Evolutionary conservation across 257 asterid species (phyloP).

Genomic region (Voacanga thouarsii): DNA sequence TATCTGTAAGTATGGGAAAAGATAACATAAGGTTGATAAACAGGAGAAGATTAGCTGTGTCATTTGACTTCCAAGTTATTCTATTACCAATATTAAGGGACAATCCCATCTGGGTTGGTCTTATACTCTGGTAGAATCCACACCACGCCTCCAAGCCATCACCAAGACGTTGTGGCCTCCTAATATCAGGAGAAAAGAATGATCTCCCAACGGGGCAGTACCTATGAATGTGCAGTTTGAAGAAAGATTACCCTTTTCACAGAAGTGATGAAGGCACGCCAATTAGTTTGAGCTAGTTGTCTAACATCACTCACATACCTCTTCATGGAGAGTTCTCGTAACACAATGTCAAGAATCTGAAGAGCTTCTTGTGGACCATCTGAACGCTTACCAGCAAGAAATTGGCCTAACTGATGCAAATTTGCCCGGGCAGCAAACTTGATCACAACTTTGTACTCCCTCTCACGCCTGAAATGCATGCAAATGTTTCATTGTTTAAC

Average conservation of each 20-base stretch:
- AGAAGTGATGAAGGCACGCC: neutral
- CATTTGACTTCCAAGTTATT: neutral
- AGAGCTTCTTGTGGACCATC: slow-evolving; percentile 95
- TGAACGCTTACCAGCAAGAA: slow-evolving; percentile 93
- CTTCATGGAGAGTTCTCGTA: slow-evolving; percentile 79
- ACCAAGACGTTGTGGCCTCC: slow-evolving; percentile 85
- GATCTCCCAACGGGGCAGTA: slow-evolving; percentile 93
- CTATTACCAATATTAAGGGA: slow-evolving; percentile 84
- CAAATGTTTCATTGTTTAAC: neutral
- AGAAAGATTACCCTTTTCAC: neutral
- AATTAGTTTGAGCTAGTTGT: neutral
- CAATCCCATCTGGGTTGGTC: slow-evolving; percentile 99
- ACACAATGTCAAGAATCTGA: slow-evolving; percentile 90
- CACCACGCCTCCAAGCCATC: slow-evolving; percentile 99
- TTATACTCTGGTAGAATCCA: slow-evolving; percentile 95
- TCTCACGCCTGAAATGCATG: slow-evolving; percentile 55
- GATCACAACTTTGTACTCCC: slow-evolving; percentile 80
- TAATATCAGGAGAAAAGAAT: slow-evolving; percentile 83
- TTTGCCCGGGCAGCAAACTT: slow-evolving; percentile 86
- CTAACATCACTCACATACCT: slow-evolving; percentile 39
- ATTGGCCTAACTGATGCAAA: slow-evolving; percentile 82
- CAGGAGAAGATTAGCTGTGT: neutral
- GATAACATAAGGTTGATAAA: neutral
- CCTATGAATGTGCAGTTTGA: slow-evolving; percentile 34
- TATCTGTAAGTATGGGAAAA: slow-evolving; percentile 46